phyloP scores from a whole-genome alignment of 441 rosid genomes.

The Raphanus hybrid region DNA sequence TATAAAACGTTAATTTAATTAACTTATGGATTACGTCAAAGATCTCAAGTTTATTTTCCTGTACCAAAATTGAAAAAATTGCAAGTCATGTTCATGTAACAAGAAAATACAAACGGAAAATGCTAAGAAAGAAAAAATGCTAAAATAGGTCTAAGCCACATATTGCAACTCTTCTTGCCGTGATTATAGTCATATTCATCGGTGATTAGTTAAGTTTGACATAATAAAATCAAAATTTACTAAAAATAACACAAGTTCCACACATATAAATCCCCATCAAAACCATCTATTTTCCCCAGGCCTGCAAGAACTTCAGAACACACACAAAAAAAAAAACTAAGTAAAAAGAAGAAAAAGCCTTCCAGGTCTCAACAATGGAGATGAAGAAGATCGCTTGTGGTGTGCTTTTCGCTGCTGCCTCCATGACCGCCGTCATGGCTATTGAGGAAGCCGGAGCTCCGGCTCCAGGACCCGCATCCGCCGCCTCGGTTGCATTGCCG shows the following conservation, averaged over 20 bases:
- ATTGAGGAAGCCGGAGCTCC: constrained; percentile 50
- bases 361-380: constrained; percentile 58
- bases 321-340: constrained; percentile 16
- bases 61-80: not conserved
- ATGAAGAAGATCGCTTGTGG: constrained; percentile 75
- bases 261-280: constrained; percentile 29
- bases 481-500: constrained; percentile 52
- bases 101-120: constrained; percentile 15
- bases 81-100: constrained; percentile 3
- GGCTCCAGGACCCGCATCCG: constrained; percentile 51
- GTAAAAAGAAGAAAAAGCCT: constrained; percentile 30
- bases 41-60: not conserved
- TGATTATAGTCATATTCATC: constrained; percentile 28
- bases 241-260: constrained; percentile 29
- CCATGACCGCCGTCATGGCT: constrained; percentile 62
- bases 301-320: constrained; percentile 41
- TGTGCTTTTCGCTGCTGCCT: constrained; percentile 65
- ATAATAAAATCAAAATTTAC: not conserved
- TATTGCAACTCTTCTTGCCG: constrained; percentile 25
- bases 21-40: not conserved
- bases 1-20: not conserved
- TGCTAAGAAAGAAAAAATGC: constrained; percentile 21
- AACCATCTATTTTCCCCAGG: constrained; percentile 35
- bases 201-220: constrained; percentile 27
- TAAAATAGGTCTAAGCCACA: constrained; percentile 32